Conservation (phyloP, 2,329 filamentous ascomycete species). For the Ceratocystis diversiconidia region DNA sequence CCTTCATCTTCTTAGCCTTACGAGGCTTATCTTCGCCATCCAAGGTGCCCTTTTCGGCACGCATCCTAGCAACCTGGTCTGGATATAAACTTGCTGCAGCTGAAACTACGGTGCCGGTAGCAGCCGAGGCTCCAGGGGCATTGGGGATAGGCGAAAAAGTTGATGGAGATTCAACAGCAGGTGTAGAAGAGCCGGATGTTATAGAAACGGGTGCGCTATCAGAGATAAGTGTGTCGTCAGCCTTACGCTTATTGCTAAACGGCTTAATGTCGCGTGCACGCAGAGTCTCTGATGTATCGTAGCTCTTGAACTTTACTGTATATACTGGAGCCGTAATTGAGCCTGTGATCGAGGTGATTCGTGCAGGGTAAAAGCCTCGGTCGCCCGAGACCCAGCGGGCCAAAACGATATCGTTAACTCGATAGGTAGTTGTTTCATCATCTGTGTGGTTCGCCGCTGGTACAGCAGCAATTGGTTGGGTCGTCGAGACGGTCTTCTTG, state of each 20-base stretch:
- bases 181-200: constrained; percentile 1
- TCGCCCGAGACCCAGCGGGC: constrained; percentile 88
- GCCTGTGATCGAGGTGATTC: constrained; percentile 86
- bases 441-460: constrained; percentile 25
- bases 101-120: constrained; percentile 36
- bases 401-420: constrained; percentile 78
- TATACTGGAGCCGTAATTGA: constrained; percentile 85
- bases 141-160: constrained; percentile 14
- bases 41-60: constrained; percentile 44
- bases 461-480: neutral
- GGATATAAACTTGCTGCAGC: constrained; percentile 44
- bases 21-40: constrained; percentile 55
- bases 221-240: constrained; percentile 46
- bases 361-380: constrained; percentile 77
- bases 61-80: constrained; percentile 35
- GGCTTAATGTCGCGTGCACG: constrained; percentile 73
- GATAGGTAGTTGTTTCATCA: constrained; percentile 48
- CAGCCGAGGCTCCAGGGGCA: constrained; percentile 21
- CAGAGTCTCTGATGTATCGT: constrained; percentile 70
- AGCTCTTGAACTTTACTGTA: constrained; percentile 87
- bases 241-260: constrained; percentile 69
- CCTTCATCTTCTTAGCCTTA: constrained; percentile 79
- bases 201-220: constrained; percentile 21
- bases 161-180: constrained; percentile 6
- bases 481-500: constrained; percentile 2